Evolutionary conservation across 2,329 filamentous ascomycete species (phyloP).

Genomic region (Sclerotinia nivalis): DNA sequence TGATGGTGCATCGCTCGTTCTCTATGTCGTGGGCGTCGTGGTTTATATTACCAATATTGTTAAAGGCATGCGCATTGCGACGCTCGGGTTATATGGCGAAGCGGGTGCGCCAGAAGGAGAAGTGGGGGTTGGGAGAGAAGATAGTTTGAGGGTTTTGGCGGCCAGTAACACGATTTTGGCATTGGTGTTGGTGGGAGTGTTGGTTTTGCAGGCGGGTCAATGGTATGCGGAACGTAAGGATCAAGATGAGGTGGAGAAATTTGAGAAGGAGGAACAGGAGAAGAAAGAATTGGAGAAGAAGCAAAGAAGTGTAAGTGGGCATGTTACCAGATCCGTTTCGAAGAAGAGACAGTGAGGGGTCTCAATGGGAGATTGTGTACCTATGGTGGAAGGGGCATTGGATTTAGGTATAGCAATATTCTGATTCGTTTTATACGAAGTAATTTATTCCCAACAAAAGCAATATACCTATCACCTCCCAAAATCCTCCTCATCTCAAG

Average conservation of each 20-base stretch:
- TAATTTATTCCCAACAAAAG: conserved; percentile 3
- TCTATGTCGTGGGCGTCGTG: conserved; percentile 82
- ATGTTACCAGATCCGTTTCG: conserved; percentile 34
- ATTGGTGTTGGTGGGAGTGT: conserved; percentile 83
- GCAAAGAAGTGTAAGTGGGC: conserved; percentile 26
- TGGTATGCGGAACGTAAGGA: conserved; percentile 99
- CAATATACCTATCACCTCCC: background rate
- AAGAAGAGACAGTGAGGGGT: conserved; percentile 43
- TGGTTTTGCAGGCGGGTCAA: conserved; percentile 93
- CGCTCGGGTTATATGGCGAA: conserved; percentile 57
- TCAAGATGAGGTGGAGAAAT: conserved; percentile 70
- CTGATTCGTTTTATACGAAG: conserved; percentile 1
- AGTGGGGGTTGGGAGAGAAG: conserved; percentile 76
- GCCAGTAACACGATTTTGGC: conserved; percentile 97
- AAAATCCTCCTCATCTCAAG: background rate
- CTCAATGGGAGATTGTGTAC: background rate
- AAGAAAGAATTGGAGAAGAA: conserved; percentile 47
- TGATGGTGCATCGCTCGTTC: conserved; percentile 70
- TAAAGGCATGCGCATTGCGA: conserved; percentile 86
- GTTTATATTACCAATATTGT: conserved; percentile 97
- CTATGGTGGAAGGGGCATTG: background rate
- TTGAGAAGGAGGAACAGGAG: conserved; percentile 55
- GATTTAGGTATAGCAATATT: conserved; percentile 12
- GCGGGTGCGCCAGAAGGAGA: conserved; percentile 53
- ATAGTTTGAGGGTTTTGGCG: conserved; percentile 84